These are phyloP conservation scores for Jamesozyma piceae DNA, from an alignment of 805 yeast genomes.

Conservation along the genomic window DNA sequence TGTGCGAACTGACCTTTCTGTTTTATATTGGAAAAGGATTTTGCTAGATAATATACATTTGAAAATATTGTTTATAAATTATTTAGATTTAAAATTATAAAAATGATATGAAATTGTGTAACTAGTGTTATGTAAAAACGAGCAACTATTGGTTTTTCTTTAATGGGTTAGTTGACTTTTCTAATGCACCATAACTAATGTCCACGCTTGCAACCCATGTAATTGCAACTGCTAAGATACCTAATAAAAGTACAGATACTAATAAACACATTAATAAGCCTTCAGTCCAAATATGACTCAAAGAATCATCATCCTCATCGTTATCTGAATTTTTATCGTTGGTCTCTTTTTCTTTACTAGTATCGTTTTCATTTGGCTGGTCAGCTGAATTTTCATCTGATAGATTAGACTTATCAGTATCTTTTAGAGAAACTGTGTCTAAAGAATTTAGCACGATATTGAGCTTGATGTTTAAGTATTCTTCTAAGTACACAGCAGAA, in stretches of 20 bases:
- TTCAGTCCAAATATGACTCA: slow-evolving; percentile 30
- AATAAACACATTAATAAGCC: slow-evolving; percentile 73
- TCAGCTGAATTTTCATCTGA: background rate
- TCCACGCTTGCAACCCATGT: slow-evolving; percentile 63
- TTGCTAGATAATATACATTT: background rate
- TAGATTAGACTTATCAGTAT: slow-evolving; percentile 1
- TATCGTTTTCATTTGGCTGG: background rate
- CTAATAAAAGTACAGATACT: slow-evolving; percentile 51
- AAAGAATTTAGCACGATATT: slow-evolving; percentile 16
- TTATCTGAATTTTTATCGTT: background rate
- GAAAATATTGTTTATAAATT: background rate
- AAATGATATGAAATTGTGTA: background rate
- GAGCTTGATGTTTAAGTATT: slow-evolving; percentile 13
- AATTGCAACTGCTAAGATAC: slow-evolving; percentile 52
- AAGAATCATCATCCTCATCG: slow-evolving; percentile 13
- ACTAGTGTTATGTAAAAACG: background rate
- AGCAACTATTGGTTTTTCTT: slow-evolving; percentile 20
- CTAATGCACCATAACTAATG: slow-evolving; percentile 76
- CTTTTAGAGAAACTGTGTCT: slow-evolving; percentile 5
- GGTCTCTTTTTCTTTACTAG: slow-evolving; percentile 1
- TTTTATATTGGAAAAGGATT: no score
- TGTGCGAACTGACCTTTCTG: no score
- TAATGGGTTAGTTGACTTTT: slow-evolving; percentile 37
- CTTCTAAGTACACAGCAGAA: slow-evolving; percentile 16
- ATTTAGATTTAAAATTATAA: no score